A percentile compares a stretch with the other conserved stretches of the same genome.
Evolutionary conservation across 2,329 filamentous ascomycete genomes (phyloP).

Genomic region (Penicillium sp.): DNA sequence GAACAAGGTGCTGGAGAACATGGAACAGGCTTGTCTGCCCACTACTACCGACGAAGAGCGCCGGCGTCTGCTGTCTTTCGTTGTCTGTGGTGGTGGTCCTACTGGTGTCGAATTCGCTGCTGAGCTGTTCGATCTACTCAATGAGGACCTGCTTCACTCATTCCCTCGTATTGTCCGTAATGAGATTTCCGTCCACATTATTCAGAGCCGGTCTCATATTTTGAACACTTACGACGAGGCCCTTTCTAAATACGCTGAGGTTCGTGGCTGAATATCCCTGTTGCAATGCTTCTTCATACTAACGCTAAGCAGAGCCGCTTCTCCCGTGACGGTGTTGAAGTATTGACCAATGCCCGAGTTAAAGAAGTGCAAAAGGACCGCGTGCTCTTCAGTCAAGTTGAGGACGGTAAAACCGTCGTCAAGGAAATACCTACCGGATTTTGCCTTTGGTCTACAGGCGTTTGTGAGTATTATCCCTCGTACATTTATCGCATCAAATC

Average conservation of each 20-base stretch:
- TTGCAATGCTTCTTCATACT: constrained; percentile 1
- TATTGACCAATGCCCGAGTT: constrained; percentile 90
- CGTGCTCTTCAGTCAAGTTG: constrained; percentile 86
- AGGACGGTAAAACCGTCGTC: constrained; percentile 72
- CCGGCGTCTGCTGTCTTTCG: constrained; percentile 85
- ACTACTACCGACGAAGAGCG: constrained; percentile 89
- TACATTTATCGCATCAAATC: not conserved
- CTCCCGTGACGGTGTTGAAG: constrained; percentile 84
- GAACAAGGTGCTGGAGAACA: constrained; percentile 83
- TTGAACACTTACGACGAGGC: constrained; percentile 98
- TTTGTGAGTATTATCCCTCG: constrained; percentile 51
- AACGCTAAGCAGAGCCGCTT: constrained; percentile 65
- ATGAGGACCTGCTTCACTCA: constrained; percentile 82
- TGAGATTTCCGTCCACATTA: constrained; percentile 95
- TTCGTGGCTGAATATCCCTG: constrained; percentile 25
- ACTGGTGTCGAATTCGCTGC: constrained; percentile 98
- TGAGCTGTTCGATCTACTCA: constrained; percentile 92
- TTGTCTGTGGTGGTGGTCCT: constrained; percentile 91
- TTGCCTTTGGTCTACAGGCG: constrained; percentile 96
- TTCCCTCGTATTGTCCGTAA: constrained; percentile 93
- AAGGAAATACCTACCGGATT: constrained; percentile 97
- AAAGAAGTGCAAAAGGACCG: constrained; percentile 82
- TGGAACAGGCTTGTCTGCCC: constrained; percentile 89
- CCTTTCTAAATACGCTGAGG: constrained; percentile 86
- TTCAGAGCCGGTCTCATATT: constrained; percentile 92